Evolutionary conservation across 2,329 filamentous ascomycete species (phyloP), one percentile per base, ranked within the genome.

Genomic region (Ascocoryne sarcoides): DNA sequence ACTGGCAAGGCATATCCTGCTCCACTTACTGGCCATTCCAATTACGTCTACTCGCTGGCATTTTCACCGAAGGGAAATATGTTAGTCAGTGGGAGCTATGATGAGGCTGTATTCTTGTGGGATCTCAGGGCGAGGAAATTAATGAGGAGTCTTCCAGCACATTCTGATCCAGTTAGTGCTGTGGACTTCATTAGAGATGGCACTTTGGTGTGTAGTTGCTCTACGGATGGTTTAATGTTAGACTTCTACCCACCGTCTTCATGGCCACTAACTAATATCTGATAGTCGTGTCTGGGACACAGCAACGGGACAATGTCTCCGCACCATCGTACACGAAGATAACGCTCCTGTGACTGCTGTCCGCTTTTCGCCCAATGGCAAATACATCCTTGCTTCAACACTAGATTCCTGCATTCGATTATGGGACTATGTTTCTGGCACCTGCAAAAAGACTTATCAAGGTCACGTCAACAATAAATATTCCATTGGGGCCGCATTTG

Each of bases 61-160:
- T 96, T 96, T 62, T 90, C 86, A n/a, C 92, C 92, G 2, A 96
- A 95, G 62, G 92, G 92, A 17, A 98, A 98, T 58, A 95, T 96
- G 59, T 75, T 98, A 23, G 92, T 89, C 12, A 93, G 85, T 50
- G 92, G 92, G 10, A 93, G 85, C 49, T 96, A 95, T 63, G 92
- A 98, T 52, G 92, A 98, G 67, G 92, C 92, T 4, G 87, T 98
- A 0, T 95, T 95, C 50, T 65, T 98, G 4, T 98, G 92, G 92
- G 92, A 98, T 61, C 85, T 96, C 10, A 75, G 92, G 10, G 86
- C 87, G 0, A 89, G 87, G 0, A 72, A 82, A 16, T 70, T 92
- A 23, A 95, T 98, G 88, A 76, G 88, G 40, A 89, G 83, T 47
- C 65, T 98, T 28, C 92, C 92, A 1, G 92, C 92, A 2, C 92